phyloP scores from a whole-genome alignment of 768 basidiomycete genomes.

The Gloeophyllum trabeum region DNA sequence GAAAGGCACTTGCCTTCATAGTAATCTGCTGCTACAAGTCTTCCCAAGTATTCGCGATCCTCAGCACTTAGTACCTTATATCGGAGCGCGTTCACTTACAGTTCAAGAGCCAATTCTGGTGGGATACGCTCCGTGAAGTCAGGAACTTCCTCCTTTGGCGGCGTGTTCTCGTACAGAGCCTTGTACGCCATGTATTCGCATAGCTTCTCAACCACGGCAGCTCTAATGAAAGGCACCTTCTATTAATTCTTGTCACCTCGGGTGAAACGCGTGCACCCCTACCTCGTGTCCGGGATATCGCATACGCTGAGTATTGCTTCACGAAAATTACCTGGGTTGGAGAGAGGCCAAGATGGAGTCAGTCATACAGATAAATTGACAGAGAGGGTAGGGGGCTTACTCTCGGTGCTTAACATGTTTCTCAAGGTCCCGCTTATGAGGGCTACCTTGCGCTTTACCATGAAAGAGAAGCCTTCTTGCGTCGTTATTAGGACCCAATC shows the following conservation, averaged over 20 bases:
- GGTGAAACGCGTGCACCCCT: neutral
- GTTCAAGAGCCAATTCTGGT: conserved; percentile 79
- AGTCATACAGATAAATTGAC: conserved; percentile 3
- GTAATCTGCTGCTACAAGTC: conserved; percentile 22
- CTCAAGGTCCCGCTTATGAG: conserved; percentile 72
- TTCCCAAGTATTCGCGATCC: conserved; percentile 3
- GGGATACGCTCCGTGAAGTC: conserved; percentile 79
- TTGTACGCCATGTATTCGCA: conserved; percentile 88
- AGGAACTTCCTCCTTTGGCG: conserved; percentile 69
- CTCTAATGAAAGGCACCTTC: conserved; percentile 24
- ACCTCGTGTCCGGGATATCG: conserved; percentile 58
- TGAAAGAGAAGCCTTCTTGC: conserved; percentile 71
- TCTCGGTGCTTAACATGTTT: conserved; percentile 66
- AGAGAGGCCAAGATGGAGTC: neutral
- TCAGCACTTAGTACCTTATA: neutral
- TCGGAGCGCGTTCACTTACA: conserved; percentile 41
- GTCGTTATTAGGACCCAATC: conserved; percentile 70
- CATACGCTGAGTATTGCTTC: conserved; percentile 68
- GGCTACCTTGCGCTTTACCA: conserved; percentile 68
- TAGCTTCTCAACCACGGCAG: conserved; percentile 73
- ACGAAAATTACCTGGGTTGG: conserved; percentile 48
- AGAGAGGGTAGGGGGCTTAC: conserved; percentile 26
- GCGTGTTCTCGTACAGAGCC: conserved; percentile 59
- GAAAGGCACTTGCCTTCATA: conserved; percentile 14
- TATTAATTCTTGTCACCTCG: conserved; percentile 1